Evolutionary conservation across 2,329 filamentous ascomycete genomes (phyloP).

Genomic region (Aspergillus sergii): DNA sequence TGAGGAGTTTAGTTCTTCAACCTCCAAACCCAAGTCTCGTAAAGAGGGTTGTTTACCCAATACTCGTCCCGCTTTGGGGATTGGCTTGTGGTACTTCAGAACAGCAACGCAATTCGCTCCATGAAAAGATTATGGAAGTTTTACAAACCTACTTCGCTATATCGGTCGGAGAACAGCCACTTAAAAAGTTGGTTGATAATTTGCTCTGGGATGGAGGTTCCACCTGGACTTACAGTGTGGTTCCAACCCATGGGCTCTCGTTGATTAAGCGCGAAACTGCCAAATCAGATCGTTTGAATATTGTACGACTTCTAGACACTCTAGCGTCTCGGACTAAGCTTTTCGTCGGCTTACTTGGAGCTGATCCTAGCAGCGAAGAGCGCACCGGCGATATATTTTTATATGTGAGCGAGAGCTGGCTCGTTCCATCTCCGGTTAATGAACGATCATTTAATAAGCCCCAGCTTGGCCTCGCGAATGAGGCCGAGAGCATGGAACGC

Average conservation of each 20-base stretch:
- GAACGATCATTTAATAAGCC: conserved; percentile 12
- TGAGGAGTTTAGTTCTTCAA: conserved; percentile 40
- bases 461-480: conserved; percentile 20
- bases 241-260: conserved; percentile 25
- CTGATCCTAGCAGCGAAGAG: conserved; percentile 45
- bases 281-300: conserved; percentile 23
- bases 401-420: conserved; percentile 45
- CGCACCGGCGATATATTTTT: conserved; percentile 45
- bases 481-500: conserved; percentile 32
- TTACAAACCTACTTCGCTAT: conserved; percentile 46
- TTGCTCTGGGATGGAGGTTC: conserved; percentile 44
- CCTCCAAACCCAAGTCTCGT: conserved; percentile 48
- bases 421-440: conserved; percentile 30
- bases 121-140: conserved; percentile 35
- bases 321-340: conserved; percentile 41
- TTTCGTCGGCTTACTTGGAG: conserved; percentile 39
- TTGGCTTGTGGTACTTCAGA: conserved; percentile 41
- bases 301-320: conserved; percentile 37
- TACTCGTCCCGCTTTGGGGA: conserved; percentile 47
- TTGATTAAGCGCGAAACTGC: conserved; percentile 29
- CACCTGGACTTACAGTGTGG: conserved; percentile 39
- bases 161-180: conserved; percentile 37
- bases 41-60: conserved; percentile 43
- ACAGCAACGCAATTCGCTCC: conserved; percentile 24
- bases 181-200: conserved; percentile 44